These are phyloP conservation scores for Boletellus sp. DNA, from an alignment of 768 basidiomycete species.

Conservation along the genomic window DNA sequence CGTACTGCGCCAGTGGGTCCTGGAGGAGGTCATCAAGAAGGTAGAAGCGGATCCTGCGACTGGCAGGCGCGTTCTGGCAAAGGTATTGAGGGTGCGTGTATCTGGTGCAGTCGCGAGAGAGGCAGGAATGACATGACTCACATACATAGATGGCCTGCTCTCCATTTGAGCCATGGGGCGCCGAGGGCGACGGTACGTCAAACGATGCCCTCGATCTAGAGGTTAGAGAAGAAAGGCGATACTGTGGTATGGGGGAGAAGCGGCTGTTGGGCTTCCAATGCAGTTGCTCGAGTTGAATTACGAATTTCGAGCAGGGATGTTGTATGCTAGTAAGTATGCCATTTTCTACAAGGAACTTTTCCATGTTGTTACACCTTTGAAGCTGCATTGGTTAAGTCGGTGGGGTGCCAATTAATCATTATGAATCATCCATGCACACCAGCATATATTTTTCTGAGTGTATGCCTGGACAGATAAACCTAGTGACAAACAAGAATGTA, in stretches of 20 bases:
- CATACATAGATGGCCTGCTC: constrained; percentile 73
- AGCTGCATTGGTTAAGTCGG: too few relatives aligned
- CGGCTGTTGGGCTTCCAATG: constrained; percentile 88
- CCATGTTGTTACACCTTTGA: too few relatives aligned
- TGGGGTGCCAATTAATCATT: too few relatives aligned
- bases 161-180: constrained; percentile 88
- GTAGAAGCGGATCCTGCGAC: constrained; percentile 62
- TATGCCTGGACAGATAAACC: too few relatives aligned
- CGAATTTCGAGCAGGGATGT: not conserved
- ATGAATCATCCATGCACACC: too few relatives aligned
- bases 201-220: constrained; percentile 53
- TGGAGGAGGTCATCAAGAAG: constrained; percentile 85
- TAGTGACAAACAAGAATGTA: too few relatives aligned
- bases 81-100: constrained; percentile 70
- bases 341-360: too few relatives aligned
- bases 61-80: constrained; percentile 68
- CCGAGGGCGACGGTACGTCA: constrained; percentile 48
- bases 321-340: not conserved
- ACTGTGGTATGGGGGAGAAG: constrained; percentile 74
- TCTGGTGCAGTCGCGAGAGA: not conserved
- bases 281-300: constrained; percentile 77
- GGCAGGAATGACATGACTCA: not conserved
- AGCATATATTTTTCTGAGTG: too few relatives aligned
- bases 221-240: constrained; percentile 64
- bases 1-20: constrained; percentile 90